These are phyloP conservation scores for Secale cereale DNA, from an alignment of 176 grass and related monocot species.

Conservation along the genomic window DNA sequence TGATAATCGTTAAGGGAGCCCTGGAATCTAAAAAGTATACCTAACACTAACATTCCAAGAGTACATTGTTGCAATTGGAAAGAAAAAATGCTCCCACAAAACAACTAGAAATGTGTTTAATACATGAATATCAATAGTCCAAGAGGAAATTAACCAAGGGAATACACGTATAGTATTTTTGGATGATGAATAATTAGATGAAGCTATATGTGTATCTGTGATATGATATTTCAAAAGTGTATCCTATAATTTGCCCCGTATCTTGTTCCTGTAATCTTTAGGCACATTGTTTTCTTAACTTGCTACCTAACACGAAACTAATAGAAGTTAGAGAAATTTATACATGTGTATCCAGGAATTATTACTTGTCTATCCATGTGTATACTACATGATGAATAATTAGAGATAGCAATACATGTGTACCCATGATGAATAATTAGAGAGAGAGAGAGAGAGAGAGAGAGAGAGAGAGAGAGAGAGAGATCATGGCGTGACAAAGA, in stretches of 20 bases:
- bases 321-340: too few relatives aligned
- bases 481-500: neutral
- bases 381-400: too few relatives aligned
- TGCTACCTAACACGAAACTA: too few relatives aligned
- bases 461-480: too few relatives aligned
- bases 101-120: neutral
- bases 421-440: too few relatives aligned
- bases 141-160: neutral
- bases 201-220: neutral
- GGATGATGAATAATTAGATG: neutral
- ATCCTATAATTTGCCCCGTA: neutral
- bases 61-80: neutral
- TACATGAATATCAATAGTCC: neutral
- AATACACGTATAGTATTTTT: neutral
- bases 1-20: neutral
- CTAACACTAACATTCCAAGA: neutral
- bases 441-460: too few relatives aligned
- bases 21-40: neutral
- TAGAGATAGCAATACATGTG: too few relatives aligned
- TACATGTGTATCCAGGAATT: too few relatives aligned
- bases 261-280: neutral
- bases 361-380: too few relatives aligned
- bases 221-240: neutral
- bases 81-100: neutral
- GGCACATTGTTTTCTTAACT: neutral